A percentile compares a stretch with the other conserved stretches of the same genome.
Evolutionary conservation across 495 filamentous ascomycete genomes (phyloP).

Genomic region (Penicillium coffeae): DNA sequence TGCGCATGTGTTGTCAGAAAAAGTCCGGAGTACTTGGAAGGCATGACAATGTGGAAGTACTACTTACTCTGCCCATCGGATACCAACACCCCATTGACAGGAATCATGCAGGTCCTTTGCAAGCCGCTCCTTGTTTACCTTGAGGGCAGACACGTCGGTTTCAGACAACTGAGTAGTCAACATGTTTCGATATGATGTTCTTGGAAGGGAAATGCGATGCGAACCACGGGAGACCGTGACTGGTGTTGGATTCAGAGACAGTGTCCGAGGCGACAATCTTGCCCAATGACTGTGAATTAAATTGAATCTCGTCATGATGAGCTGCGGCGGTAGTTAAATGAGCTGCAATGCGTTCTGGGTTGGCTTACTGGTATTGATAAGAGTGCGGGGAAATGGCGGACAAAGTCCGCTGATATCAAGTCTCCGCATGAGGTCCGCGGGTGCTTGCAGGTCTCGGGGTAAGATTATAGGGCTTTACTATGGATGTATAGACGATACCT

Average conservation of each 20-base stretch:
- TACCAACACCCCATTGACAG: slow-evolving; percentile 63
- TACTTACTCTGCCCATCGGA: slow-evolving; percentile 61
- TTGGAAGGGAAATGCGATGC: slow-evolving; percentile 21
- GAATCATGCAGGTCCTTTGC: slow-evolving; percentile 61
- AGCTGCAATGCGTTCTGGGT: not conserved
- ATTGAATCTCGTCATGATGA: not conserved
- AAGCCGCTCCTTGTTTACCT: slow-evolving; percentile 56
- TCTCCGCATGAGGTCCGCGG: not conserved
- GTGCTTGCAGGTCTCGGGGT: not conserved
- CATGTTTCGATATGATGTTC: slow-evolving; percentile 29
- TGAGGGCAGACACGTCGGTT: slow-evolving; percentile 41
- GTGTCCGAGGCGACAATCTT: no score
- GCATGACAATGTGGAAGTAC: not conserved
- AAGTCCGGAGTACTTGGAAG: not conserved
- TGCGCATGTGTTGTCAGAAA: not conserved
- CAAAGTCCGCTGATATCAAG: not conserved
- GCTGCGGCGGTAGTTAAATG: not conserved
- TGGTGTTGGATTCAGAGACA: not conserved
- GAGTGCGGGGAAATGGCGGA: slow-evolving; percentile 15
- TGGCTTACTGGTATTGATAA: slow-evolving; percentile 9
- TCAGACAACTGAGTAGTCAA: slow-evolving; percentile 40
- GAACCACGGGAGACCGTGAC: not conserved
- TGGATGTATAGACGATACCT: no score
- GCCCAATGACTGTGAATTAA: not conserved
- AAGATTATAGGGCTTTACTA: no score